A percentile compares a stretch with the other conserved stretches of the same genome.
Evolutionary conservation across 495 filamentous ascomycete genomes (phyloP).

Genomic region (Xylaria grammica): DNA sequence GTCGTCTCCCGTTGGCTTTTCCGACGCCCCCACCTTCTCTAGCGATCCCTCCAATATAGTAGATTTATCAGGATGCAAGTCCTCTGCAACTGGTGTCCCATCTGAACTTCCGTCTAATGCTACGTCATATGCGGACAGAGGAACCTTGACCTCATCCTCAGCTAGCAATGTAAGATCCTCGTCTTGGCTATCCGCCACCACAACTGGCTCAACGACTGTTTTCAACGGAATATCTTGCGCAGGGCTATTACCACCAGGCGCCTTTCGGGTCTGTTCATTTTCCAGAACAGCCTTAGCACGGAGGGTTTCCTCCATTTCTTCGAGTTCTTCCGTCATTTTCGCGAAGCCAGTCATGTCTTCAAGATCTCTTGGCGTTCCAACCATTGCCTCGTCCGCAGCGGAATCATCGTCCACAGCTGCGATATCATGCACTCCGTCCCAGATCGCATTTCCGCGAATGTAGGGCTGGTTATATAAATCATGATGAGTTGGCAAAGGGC

Average conservation of each 20-base stretch:
- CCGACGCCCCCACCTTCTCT: not conserved
- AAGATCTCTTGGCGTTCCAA: slow-evolving; percentile 26
- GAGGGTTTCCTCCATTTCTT: slow-evolving; percentile 26
- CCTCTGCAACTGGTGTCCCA: not conserved
- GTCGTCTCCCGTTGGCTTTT: not conserved
- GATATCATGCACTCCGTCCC: slow-evolving; percentile 34
- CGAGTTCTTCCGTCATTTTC: slow-evolving; percentile 28
- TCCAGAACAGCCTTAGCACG: slow-evolving; percentile 10
- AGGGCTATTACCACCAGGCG: slow-evolving; percentile 29
- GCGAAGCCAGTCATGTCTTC: slow-evolving; percentile 21
- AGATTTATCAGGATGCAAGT: slow-evolving; percentile 1
- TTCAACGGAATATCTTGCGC: slow-evolving; percentile 21
- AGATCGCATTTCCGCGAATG: slow-evolving; percentile 25
- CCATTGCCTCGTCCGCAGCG: slow-evolving; percentile 27
- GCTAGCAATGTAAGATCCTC: slow-evolving; percentile 19
- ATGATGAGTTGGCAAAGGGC: slow-evolving; percentile 47
- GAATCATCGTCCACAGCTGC: slow-evolving; percentile 23
- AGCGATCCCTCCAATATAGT: not conserved
- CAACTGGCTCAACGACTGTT: slow-evolving; percentile 14
- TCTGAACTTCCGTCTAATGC: not conserved
- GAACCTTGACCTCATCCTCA: slow-evolving; percentile 20
- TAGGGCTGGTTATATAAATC: slow-evolving; percentile 33
- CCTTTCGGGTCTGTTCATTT: slow-evolving; percentile 23
- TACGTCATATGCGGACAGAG: slow-evolving; percentile 8
- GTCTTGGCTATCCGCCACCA: slow-evolving; percentile 16